Evolutionary conservation across 2,329 filamentous ascomycete species (phyloP).

Genomic region (Colletotrichum gloeosporioides): DNA sequence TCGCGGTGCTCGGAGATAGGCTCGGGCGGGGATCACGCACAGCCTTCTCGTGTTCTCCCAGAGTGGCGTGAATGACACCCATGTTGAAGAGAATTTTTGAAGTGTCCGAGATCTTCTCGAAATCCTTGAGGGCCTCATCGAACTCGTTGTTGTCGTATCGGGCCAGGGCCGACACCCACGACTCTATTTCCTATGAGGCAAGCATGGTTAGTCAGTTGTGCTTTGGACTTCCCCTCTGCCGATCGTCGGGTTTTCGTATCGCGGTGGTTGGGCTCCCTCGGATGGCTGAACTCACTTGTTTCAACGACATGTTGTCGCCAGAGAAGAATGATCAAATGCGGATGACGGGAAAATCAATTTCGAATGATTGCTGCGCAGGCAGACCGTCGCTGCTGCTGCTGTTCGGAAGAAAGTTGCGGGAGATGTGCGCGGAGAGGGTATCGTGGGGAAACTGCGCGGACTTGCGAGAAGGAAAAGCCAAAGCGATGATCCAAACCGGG

Average conservation of each 20-base stretch:
- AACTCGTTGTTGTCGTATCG: constrained; percentile 98
- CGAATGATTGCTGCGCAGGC: not conserved
- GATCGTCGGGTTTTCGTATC: not conserved
- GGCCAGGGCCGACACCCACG: constrained; percentile 90
- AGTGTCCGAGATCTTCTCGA: constrained; percentile 88
- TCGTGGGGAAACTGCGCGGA: constrained; percentile 14
- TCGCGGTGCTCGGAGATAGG: not conserved
- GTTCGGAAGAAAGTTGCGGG: not conserved
- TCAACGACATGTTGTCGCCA: constrained; percentile 58
- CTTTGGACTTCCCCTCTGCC: not conserved
- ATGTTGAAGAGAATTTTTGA: constrained; percentile 99
- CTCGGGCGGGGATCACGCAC: constrained; percentile 59
- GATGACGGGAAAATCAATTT: not conserved
- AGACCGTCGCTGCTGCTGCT: constrained; percentile 11
- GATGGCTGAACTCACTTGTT: constrained; percentile 54
- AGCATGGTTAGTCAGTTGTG: not conserved
- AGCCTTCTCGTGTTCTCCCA: constrained; percentile 94
- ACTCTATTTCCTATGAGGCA: constrained; percentile 86
- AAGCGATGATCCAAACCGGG: not conserved
- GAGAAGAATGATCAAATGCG: not conserved
- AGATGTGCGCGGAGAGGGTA: constrained; percentile 1
- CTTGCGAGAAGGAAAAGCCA: constrained; percentile 18
- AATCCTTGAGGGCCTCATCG: constrained; percentile 83
- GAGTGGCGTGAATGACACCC: constrained; percentile 94
- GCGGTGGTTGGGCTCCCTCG: not conserved